Base-by-base conservation (phyloP, 495 filamentous ascomycete genomes). In the Penicillium simplicissimum region DNA sequence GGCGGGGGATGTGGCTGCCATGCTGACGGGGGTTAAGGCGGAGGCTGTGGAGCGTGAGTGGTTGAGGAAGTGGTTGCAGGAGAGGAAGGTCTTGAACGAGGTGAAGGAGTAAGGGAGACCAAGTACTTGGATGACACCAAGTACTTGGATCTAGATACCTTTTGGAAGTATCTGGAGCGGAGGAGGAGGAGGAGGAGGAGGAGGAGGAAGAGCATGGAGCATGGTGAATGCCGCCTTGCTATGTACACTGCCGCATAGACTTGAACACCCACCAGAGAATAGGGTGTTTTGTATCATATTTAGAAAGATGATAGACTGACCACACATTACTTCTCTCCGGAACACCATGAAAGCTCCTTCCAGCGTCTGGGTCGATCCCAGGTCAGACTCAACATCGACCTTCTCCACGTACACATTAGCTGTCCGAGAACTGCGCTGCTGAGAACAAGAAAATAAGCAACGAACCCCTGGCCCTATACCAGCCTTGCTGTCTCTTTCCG, bases 41-140 rank as follows among this genome's bases (percentile, higher is more conserved):
- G 74, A 78, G 58, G 55, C 53, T 25, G 64, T 65, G 28, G 63
- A 76, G 65, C 71, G 76, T 53, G 58, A 64, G 49, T 78, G 76
- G 77, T 71, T 81, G 67, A 63, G 69, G 47, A 66, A 57, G 48
- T 81, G 78, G 78, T 66, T 81, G 52, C 38, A 52, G 36, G 36
- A 48, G 9, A 58, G 62, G 57, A 48, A 43, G 52, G 48, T 33
- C 25, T 17, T 43, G 28, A 11, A 9, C 1, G 19, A 45, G 42
- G 17, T 45, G 5, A 21, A 45, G 9, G 42, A 23, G 19, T 45
- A 45, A 19, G 42, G 4, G 9, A 13, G 19, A 3, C 4, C 17
- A 8, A 17, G 40, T 7, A 8, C 6, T 43, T 2, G 21, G 17
- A n/a, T n/a, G n/a, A n/a, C n/a, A n/a, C n/a, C n/a, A n/a, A n/a